Base-by-base conservation (phyloP, 1,139 yeast genomes). In the Taphrina wiesneri region DNA sequence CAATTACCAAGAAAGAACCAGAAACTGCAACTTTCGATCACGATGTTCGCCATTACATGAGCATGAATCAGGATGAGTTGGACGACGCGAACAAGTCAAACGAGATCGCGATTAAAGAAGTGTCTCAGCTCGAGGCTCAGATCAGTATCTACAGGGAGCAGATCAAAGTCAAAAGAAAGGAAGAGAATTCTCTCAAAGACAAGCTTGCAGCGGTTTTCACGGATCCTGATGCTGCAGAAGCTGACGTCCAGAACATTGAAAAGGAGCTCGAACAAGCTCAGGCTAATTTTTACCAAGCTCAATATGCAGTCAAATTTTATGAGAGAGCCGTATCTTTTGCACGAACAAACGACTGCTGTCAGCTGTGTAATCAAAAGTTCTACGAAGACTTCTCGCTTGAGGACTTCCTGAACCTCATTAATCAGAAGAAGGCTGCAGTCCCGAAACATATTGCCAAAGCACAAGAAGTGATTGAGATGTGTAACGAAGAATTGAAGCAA, bases 71-170 rank as follows among this genome's bases (percentile, higher is more conserved):
- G 28, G 30, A 17, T n/a, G 56, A 54, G 21, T 23, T 67, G 21
- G 34, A 25, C 9, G 66, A 63, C 6, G 66, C 60, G 17, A 25
- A 56, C 15, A 26, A 36, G 25, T 43, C 19, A 21, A 34, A 34
- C 15, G 66, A 56, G 19, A 17, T 28, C 9, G 32, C 51, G 30
- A 47, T 53, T 2, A 66, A 47, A 36, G 70, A 69, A 19, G 59
- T 69, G 17, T 68, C 71, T 4, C 46, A 53, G 34, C 47, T 69
- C 13, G 71, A 69, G 47, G 60, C 71, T 2, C 53, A 53, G 34
- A 46, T 45, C 11, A 51, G 39, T 13, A 17, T 69, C 19, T 39
- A 52, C 7, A 56, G 62, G 43, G 63, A 67, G n/a, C 63, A 56
- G 19, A 6, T 69, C 28, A 30, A 46, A 39, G 15, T n/a, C 19